Conservation (phyloP, 2,329 filamentous ascomycete species). For the Daldinia eschscholtzii region DNA sequence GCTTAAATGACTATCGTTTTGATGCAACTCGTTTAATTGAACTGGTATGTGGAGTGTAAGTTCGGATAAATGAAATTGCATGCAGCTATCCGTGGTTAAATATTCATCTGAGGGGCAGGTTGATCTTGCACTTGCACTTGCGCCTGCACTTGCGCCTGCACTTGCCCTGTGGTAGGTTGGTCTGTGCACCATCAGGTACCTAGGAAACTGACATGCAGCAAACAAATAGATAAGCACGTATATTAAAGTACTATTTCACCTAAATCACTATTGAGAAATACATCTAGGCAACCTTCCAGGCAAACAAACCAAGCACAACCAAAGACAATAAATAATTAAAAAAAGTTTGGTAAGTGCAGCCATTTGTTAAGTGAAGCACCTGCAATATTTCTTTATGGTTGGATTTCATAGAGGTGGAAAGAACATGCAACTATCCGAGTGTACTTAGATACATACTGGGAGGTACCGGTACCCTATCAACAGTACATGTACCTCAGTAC, state of each 20-base stretch:
- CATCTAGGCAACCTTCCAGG: background rate
- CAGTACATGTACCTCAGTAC: background rate
- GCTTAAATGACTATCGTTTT: constrained; percentile 4
- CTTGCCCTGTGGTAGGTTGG: background rate
- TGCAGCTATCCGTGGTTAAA: constrained; percentile 1
- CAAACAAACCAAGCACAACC: background rate
- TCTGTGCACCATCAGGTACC: background rate
- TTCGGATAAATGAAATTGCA: background rate
- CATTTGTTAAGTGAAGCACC: background rate
- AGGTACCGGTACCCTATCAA: background rate
- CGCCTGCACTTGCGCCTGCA: background rate
- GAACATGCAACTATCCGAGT: background rate
- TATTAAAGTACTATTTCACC: background rate
- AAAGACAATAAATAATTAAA: background rate
- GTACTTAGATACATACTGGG: background rate
- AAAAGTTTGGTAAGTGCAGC: background rate
- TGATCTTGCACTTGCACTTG: background rate
- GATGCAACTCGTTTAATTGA: background rate
- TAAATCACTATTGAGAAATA: background rate
- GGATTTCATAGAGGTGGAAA: background rate
- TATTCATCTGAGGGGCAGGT: background rate
- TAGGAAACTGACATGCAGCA: background rate
- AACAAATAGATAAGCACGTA: background rate
- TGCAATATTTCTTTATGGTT: background rate
- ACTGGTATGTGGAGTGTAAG: background rate